phyloP scores from a whole-genome alignment of 495 filamentous ascomycete species.

The Xanthoparmelia taractica region DNA sequence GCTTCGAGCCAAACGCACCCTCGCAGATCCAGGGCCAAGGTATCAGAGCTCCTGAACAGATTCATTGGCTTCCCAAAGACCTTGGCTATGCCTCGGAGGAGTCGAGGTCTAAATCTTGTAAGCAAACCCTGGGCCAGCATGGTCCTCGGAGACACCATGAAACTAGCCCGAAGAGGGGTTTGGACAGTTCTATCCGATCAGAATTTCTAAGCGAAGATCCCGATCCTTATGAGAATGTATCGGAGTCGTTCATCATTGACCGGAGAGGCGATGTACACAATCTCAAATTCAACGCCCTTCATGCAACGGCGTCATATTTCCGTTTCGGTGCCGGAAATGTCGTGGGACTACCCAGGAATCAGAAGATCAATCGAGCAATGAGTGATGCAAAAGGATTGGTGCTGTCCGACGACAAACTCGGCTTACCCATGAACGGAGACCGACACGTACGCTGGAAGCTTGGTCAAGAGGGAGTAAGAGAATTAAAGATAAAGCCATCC shows the following conservation, averaged over 20 bases:
- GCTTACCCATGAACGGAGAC: conserved; percentile 27
- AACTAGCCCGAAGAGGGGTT: background rate
- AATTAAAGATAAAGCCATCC: conserved; percentile 34
- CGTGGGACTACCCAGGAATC: conserved; percentile 42
- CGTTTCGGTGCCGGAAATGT: conserved; percentile 53
- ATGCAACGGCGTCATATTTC: conserved; percentile 51
- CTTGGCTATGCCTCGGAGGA: background rate
- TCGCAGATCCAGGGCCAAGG: background rate
- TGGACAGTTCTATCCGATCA: background rate
- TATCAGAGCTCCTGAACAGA: background rate
- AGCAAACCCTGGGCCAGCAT: conserved; percentile 4
- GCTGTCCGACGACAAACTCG: conserved; percentile 30
- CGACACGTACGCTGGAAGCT: conserved; percentile 34
- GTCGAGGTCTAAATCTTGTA: background rate
- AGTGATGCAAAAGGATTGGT: conserved; percentile 42
- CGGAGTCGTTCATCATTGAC: conserved; percentile 40
- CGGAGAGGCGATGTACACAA: conserved; percentile 55
- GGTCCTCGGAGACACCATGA: conserved; percentile 22
- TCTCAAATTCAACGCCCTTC: conserved; percentile 53
- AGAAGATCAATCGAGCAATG: conserved; percentile 47
- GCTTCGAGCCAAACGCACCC: conserved; percentile 48
- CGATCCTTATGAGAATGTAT: conserved; percentile 10
- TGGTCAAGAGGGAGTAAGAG: conserved; percentile 30
- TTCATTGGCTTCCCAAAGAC: background rate
- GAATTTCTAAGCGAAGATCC: conserved; percentile 20